Percentiles rank a stretch among this genome's conserved stretches.
Conservation (phyloP, 495 filamentous ascomycete genomes). For the Talaromyces stipitatus region DNA sequence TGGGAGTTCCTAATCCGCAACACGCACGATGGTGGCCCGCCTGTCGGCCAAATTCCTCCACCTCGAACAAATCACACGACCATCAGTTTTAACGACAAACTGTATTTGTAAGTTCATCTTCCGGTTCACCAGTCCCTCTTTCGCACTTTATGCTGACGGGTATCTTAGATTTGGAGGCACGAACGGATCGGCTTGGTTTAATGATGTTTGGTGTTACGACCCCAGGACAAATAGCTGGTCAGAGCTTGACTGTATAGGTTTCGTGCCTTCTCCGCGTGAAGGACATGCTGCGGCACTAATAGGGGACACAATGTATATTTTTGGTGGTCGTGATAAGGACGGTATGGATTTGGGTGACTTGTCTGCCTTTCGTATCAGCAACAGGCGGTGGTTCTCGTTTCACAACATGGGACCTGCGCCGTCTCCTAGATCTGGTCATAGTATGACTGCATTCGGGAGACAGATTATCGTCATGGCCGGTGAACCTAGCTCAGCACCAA, state of each 20-base stretch:
- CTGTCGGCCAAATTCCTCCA: slow-evolving; percentile 67
- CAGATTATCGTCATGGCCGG: slow-evolving; percentile 88
- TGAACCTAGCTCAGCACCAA: slow-evolving; percentile 81
- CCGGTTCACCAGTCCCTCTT: background rate
- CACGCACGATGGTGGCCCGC: slow-evolving; percentile 58
- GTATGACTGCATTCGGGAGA: slow-evolving; percentile 91
- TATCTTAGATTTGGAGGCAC: slow-evolving; percentile 81
- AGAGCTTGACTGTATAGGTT: slow-evolving; percentile 90
- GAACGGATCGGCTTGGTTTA: slow-evolving; percentile 92
- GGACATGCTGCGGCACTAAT: slow-evolving; percentile 91
- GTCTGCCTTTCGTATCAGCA: slow-evolving; percentile 88
- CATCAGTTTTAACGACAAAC: slow-evolving; percentile 84
- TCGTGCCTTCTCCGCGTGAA: slow-evolving; percentile 88
- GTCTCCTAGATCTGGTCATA: slow-evolving; percentile 88
- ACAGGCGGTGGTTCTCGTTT: slow-evolving; percentile 96
- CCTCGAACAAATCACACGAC: slow-evolving; percentile 93
- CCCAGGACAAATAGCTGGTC: slow-evolving; percentile 74
- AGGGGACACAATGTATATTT: slow-evolving; percentile 98
- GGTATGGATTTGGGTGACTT: slow-evolving; percentile 88
- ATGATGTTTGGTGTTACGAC: slow-evolving; percentile 97
- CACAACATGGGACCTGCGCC: slow-evolving; percentile 99
- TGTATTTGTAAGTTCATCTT: slow-evolving; percentile 71
- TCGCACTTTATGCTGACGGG: background rate
- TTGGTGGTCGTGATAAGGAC: slow-evolving; percentile 92
- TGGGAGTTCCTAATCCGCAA: slow-evolving; percentile 88